Conservation (phyloP, 441 rosid species). For the Omphalea diandra region DNA sequence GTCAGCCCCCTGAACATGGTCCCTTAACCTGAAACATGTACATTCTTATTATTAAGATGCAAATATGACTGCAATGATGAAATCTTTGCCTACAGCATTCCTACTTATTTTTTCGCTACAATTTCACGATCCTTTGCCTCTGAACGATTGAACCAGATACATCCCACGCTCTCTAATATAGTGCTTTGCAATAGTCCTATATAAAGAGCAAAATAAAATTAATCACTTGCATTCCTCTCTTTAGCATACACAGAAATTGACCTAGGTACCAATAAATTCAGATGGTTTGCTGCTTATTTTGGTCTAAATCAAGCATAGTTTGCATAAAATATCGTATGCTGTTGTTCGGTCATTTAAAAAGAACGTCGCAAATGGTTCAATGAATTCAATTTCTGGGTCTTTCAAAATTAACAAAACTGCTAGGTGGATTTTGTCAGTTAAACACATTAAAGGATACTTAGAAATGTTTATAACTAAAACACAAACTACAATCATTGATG, state of each 20-base stretch:
- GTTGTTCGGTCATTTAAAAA: not conserved
- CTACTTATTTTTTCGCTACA: conserved; percentile 79
- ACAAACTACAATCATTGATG: too few species aligned
- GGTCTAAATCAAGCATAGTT: not conserved
- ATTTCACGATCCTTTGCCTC: conserved; percentile 98
- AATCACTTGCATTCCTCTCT: not conserved
- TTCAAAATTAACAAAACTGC: not conserved
- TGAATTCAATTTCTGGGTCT: not conserved
- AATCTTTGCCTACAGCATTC: conserved; percentile 3
- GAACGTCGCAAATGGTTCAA: not conserved
- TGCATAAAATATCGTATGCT: not conserved
- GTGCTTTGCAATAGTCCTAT: conserved; percentile 92
- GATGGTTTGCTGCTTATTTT: not conserved
- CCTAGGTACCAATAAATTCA: not conserved
- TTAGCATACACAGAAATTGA: not conserved
- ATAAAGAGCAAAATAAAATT: conserved; percentile 24
- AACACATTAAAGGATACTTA: too few species aligned
- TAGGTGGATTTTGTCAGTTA: not conserved
- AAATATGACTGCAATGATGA: conserved; percentile 5
- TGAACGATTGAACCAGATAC: conserved; percentile 95
- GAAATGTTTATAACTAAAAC: too few species aligned
- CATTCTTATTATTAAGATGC: conserved; percentile 21
- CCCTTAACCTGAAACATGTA: conserved; percentile 69
- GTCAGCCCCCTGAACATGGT: conserved; percentile 83
- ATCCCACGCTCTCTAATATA: conserved; percentile 92